A percentile compares a stretch with the other conserved stretches of the same genome.
Evolutionary conservation across 257 asterid genomes (phyloP).

Genomic region (Solanum chaucha): DNA sequence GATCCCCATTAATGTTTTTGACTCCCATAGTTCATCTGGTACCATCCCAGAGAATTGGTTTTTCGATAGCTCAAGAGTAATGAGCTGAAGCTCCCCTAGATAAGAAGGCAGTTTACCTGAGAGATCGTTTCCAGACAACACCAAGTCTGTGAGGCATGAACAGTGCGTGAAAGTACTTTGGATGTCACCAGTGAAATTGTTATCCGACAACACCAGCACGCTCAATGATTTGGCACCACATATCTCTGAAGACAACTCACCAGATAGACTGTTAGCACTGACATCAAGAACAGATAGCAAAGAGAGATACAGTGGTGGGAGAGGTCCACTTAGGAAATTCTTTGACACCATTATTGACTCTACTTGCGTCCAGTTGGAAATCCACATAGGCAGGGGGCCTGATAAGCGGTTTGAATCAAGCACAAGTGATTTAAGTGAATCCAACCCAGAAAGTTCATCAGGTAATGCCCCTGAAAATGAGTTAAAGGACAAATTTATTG

Average conservation of each 20-base stretch:
- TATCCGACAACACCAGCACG: conserved; percentile 33
- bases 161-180: conserved; percentile 34
- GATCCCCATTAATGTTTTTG: conserved; percentile 50
- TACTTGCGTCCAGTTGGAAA: conserved; percentile 53
- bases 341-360: conserved; percentile 36
- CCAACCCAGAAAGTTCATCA: conserved; percentile 35
- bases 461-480: conserved; percentile 49
- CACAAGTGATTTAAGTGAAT: conserved; percentile 31
- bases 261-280: conserved; percentile 45
- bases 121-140: conserved; percentile 48
- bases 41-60: conserved; percentile 48
- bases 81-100: conserved; percentile 45
- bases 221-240: conserved; percentile 44
- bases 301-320: conserved; percentile 54
- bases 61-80: conserved; percentile 46
- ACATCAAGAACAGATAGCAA: conserved; percentile 36
- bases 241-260: conserved; percentile 38
- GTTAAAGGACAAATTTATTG: conserved; percentile 51
- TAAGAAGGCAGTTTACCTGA: conserved; percentile 60
- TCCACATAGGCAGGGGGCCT: conserved; percentile 63
- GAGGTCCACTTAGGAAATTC: conserved; percentile 43
- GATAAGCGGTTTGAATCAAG: conserved; percentile 50
- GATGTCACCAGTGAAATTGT: conserved; percentile 51
- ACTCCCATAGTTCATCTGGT: conserved; percentile 60
- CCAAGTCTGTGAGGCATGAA: conserved; percentile 33